Percentiles rank a stretch among this genome's conserved stretches.
Conservation (phyloP, 2,329 filamentous ascomycete species). For the Aureobasidium sp. region DNA sequence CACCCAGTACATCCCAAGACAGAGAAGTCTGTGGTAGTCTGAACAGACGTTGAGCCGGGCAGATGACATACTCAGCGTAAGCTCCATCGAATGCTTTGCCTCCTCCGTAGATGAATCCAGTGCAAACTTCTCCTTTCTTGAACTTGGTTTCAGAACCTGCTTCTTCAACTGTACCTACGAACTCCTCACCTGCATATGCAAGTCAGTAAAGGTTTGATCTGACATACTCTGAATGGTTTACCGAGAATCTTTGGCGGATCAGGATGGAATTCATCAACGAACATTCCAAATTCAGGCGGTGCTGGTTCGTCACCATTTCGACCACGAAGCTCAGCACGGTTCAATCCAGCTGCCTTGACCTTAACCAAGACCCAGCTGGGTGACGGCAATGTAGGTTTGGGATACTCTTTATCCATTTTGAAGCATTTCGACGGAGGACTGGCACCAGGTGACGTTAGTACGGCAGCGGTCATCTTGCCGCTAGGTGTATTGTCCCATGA, state of each 20-base stretch:
- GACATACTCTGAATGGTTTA: not conserved
- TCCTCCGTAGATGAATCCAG: conserved; percentile 13
- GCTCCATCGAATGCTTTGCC: conserved; percentile 15
- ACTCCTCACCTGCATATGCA: conserved; percentile 2
- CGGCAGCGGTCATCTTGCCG: conserved; percentile 7
- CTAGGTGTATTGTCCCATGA: conserved; percentile 11
- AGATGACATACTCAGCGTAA: conserved; percentile 15
- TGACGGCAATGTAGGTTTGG: conserved; percentile 9
- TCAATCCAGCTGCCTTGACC: conserved; percentile 11
- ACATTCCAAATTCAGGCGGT: conserved; percentile 13
- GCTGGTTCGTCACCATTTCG: conserved; percentile 4
- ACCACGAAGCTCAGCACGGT: conserved; percentile 14
- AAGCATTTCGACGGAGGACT: conserved; percentile 10
- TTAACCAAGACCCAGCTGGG: conserved; percentile 1
- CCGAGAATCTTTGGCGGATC: conserved; percentile 15
- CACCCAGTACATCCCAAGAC: conserved; percentile 2
- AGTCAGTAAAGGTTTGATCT: not conserved
- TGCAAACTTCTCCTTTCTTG: not conserved
- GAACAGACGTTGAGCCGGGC: conserved; percentile 4
- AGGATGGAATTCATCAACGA: conserved; percentile 10
- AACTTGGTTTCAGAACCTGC: conserved; percentile 12
- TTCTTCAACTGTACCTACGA: conserved; percentile 12
- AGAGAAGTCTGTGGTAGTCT: conserved; percentile 8
- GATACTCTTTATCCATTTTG: conserved; percentile 1
- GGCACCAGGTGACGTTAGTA: not conserved